A percentile compares a stretch with the other conserved stretches of the same genome.
These are phyloP conservation scores for Sequoiadendron giganteum DNA, from an alignment of 75 land plant species.

Conservation along the genomic window DNA sequence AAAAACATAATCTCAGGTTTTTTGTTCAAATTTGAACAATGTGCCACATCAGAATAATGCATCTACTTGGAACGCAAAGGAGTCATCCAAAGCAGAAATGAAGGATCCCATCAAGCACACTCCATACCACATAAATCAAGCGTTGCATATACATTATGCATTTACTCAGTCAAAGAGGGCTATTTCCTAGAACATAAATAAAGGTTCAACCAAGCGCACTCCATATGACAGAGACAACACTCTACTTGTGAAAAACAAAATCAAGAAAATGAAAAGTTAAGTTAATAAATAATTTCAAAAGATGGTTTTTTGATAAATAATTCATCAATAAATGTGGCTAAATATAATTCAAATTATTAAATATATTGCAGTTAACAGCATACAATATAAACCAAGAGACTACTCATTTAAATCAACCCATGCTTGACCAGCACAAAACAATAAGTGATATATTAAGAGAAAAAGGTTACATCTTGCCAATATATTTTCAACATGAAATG, in stretches of 20 bases:
- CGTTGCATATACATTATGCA: neutral
- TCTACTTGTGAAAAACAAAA: neutral
- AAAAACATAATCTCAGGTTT: neutral
- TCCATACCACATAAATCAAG: neutral
- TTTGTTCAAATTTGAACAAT: neutral
- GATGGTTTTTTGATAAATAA: neutral
- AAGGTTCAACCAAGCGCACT: neutral
- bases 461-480: conserved; percentile 3
- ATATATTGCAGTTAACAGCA: neutral
- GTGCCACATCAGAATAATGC: neutral
- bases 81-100: neutral
- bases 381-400: neutral
- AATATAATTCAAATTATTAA: neutral
- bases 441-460: conserved; percentile 7
- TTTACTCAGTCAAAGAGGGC: neutral
- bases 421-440: neutral
- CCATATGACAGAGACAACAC: neutral
- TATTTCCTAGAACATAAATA: neutral
- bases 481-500: neutral
- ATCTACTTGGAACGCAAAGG: neutral
- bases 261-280: neutral
- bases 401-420: conserved; percentile 2
- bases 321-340: neutral
- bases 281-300: neutral
- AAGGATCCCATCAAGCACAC: neutral